Conservation (phyloP, 2,329 filamentous ascomycete species). For the Arthrobotrys sinensis region DNA sequence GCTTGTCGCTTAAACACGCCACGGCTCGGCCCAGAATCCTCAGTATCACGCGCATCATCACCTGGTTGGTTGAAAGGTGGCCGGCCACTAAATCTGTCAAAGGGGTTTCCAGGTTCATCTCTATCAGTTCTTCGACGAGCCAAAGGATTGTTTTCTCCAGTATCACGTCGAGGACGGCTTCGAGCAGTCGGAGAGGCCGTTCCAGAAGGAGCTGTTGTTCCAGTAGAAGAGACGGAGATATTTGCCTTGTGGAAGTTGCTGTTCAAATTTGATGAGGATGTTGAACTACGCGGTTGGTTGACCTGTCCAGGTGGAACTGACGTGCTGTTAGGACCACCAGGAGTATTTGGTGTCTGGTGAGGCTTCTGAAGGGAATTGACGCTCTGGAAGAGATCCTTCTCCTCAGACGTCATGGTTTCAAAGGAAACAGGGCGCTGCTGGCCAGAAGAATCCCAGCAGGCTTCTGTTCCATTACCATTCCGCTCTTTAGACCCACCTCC, state of each 20-base stretch:
- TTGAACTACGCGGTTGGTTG: slow-evolving; percentile 48
- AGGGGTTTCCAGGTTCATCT: slow-evolving; percentile 52
- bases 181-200: slow-evolving; percentile 81
- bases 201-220: slow-evolving; percentile 79
- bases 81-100: slow-evolving; percentile 44
- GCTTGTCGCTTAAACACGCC: slow-evolving; percentile 71
- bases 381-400: slow-evolving; percentile 73
- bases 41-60: slow-evolving; percentile 62
- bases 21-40: slow-evolving; percentile 64
- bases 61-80: slow-evolving; percentile 36
- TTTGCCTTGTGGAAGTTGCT: slow-evolving; percentile 58
- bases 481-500: slow-evolving; percentile 51
- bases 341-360: slow-evolving; percentile 41
- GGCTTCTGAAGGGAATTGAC: slow-evolving; percentile 52
- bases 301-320: slow-evolving; percentile 28
- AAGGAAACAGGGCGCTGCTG: slow-evolving; percentile 47
- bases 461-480: slow-evolving; percentile 52
- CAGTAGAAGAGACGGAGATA: slow-evolving; percentile 78
- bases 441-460: slow-evolving; percentile 51
- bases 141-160: slow-evolving; percentile 78
- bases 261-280: slow-evolving; percentile 53
- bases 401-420: slow-evolving; percentile 69
- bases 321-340: slow-evolving; percentile 57
- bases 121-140: slow-evolving; percentile 69
- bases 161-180: slow-evolving; percentile 85